Evolutionary conservation across 2,329 filamentous ascomycete species (phyloP).

Genomic region (Aspergillus puulaauensis): DNA sequence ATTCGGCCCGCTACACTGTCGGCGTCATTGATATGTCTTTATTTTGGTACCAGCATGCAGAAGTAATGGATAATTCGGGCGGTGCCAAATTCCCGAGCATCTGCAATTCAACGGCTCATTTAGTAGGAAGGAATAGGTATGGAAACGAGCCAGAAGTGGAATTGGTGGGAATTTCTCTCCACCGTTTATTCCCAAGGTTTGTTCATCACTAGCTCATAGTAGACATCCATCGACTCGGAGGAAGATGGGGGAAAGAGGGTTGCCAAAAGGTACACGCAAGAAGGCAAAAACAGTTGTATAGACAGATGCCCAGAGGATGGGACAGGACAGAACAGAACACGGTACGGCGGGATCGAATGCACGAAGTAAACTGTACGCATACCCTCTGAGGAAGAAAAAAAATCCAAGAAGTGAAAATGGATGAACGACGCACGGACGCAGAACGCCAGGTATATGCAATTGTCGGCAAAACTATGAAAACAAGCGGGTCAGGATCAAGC

Average conservation of each 20-base stretch:
- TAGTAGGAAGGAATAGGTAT: no score
- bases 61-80: no score
- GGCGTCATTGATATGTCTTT: no score
- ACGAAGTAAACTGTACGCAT: constrained; percentile 7
- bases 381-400: not conserved
- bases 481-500: not conserved
- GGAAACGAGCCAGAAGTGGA: no score
- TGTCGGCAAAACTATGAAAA: not conserved
- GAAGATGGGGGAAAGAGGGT: not conserved
- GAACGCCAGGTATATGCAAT: constrained; percentile 23
- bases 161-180: no score
- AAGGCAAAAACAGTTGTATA: constrained; percentile 9
- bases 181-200: not conserved
- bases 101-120: no score
- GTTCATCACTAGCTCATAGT: not conserved
- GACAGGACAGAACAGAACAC: not conserved
- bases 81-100: no score
- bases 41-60: no score
- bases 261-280: constrained; percentile 3
- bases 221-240: not conserved
- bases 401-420: constrained; percentile 1
- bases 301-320: constrained; percentile 8
- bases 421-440: constrained; percentile 4
- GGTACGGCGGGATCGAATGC: not conserved
- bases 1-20: no score